phyloP scores from a whole-genome alignment of 495 filamentous ascomycete species.

The Bombardia bombarda region DNA sequence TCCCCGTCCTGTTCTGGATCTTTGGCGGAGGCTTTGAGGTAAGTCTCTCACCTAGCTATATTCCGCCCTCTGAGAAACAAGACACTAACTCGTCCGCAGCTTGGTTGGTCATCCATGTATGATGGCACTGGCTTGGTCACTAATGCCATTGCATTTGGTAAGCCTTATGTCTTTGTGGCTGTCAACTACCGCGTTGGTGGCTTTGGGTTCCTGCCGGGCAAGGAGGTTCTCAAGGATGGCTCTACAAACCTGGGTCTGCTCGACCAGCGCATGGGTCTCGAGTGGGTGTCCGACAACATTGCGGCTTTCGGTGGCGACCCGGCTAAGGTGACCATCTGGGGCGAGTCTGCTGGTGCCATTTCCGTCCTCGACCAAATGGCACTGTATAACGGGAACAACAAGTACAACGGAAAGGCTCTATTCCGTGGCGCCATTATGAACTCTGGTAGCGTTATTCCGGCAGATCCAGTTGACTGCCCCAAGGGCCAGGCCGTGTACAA shows the following conservation, averaged over 20 bases:
- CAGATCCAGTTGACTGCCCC: constrained; percentile 53
- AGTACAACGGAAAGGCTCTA: constrained; percentile 58
- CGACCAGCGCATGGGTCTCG: constrained; percentile 58
- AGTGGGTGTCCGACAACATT: constrained; percentile 61
- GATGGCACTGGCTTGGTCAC: constrained; percentile 47
- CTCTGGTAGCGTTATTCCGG: constrained; percentile 56
- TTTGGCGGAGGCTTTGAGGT: constrained; percentile 63
- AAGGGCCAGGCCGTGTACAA: constrained; percentile 61
- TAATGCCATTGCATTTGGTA: constrained; percentile 43
- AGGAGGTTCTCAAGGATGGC: constrained; percentile 58
- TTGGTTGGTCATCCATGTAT: constrained; percentile 47
- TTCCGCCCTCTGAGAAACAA: too few species aligned
- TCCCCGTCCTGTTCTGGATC: constrained; percentile 70
- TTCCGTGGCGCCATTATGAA: constrained; percentile 71
- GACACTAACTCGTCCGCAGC: constrained; percentile 14
- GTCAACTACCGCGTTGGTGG: constrained; percentile 56
- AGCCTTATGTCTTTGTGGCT: constrained; percentile 56
- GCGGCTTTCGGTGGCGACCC: constrained; percentile 61
- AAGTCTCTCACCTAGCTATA: neutral
- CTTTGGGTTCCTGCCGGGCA: constrained; percentile 54
- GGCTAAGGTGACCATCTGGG: constrained; percentile 61
- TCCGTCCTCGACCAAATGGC: constrained; percentile 65
- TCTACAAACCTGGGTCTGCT: constrained; percentile 53
- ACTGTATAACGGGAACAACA: constrained; percentile 60
- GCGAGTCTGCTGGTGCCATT: constrained; percentile 64